Percentiles rank a stretch among this genome's conserved stretches.
phyloP scores from a whole-genome alignment of 208 protist species.

The Trypanosoma rangeli region DNA sequence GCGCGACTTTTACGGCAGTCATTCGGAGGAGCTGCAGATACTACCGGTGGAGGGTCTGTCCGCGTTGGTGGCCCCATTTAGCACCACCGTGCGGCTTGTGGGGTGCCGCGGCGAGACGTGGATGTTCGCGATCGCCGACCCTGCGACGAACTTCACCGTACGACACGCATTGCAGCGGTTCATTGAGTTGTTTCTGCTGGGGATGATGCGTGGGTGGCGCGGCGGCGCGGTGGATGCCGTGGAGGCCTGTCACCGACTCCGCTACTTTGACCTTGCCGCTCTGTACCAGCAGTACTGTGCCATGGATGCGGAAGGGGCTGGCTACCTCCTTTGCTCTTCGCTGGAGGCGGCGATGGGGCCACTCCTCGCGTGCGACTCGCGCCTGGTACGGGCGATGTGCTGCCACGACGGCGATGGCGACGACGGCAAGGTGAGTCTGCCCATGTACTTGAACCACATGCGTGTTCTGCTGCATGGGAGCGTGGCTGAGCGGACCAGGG shows the following conservation, averaged over 20 bases:
- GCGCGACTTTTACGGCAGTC: background rate
- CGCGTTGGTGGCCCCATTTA: constrained; percentile 5
- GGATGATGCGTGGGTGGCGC: background rate
- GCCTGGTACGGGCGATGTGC: constrained; percentile 7
- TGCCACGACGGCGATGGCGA: background rate
- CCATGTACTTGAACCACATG: constrained; percentile 15
- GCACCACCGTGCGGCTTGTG: constrained; percentile 15
- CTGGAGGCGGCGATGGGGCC: constrained; percentile 21
- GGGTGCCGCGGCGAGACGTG: constrained; percentile 13
- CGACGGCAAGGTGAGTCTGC: constrained; percentile 3
- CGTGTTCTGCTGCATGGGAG: constrained; percentile 15
- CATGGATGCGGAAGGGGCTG: constrained; percentile 12
- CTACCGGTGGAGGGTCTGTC: background rate
- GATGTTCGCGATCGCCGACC: constrained; percentile 11
- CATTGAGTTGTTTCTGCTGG: constrained; percentile 18
- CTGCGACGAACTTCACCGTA: background rate
- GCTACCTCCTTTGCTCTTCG: constrained; percentile 12
- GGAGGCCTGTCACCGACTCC: background rate
- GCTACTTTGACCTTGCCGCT: constrained; percentile 13
- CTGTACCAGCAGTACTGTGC: constrained; percentile 17
- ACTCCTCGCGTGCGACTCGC: constrained; percentile 17
- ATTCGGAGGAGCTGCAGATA: background rate
- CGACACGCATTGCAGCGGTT: constrained; percentile 12
- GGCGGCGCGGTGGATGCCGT: no score
- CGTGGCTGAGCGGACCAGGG: constrained; percentile 1